Evolutionary conservation across 805 yeast species (phyloP), one percentile per base, ranked within the genome.

Genomic region (Starmerella vitae): DNA sequence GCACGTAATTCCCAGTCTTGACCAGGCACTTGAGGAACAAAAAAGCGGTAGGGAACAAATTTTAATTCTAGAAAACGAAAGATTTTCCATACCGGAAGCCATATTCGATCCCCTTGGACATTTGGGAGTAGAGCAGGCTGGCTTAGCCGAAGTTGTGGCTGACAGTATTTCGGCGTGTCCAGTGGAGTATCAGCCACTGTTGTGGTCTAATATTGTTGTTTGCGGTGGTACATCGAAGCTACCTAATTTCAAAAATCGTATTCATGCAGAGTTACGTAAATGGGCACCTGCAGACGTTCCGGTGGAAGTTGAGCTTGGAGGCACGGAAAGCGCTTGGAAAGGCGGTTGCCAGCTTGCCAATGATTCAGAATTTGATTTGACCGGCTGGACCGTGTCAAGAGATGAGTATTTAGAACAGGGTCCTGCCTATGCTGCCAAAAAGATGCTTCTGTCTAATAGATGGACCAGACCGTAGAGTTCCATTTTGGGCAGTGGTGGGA

Each of bases 401-500:
- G 72, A 74, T 41, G 97, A 91, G 36, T 91, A 85, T 52, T 67
- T 72, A 47, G 98, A 91, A 57, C 78, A 82, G 53, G 98, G 98
- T 4, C 48, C 44, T 4, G 34, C 48, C 12, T 27, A 38, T 20
- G 25, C 46, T 3, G 25, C 41, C 4, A 39, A 39, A 13, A 40
- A 39, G 22, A 39, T 45, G 22, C 40, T 38, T 4, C 13, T 35
- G 1, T 19, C 43, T 7, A 45, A 40, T 17, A 29, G 33, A 25
- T 30, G 36, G 38, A 17, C 17, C 13, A 9, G 12, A 13, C 13
- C 27, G 27, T 24, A 9, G 27, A n/a, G n/a, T n/a, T n/a, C n/a
- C n/a, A n/a, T n/a, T n/a, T n/a, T n/a, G n/a, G n/a, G n/a, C n/a
- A n/a, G n/a, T n/a, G n/a, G n/a, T n/a, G n/a, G n/a, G n/a, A n/a